Percentiles rank a stretch among this genome's conserved stretches.
Conservation (phyloP, 2,329 filamentous ascomycete genomes). For the Penicillium sp. region DNA sequence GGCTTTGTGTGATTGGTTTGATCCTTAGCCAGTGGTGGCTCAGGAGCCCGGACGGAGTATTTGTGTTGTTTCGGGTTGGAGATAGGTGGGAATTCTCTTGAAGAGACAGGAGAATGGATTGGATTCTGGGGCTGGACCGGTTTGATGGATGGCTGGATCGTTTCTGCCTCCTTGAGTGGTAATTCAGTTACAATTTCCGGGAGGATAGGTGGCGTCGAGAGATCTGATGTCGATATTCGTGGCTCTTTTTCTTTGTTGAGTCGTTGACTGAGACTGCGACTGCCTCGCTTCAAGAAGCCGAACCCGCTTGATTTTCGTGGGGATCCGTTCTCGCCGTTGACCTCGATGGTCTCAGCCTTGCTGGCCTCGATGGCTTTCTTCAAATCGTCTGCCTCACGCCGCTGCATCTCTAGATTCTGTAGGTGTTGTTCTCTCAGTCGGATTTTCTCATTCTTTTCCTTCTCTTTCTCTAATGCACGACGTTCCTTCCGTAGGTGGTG, state of each 20-base stretch:
- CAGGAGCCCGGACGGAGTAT: constrained; percentile 18
- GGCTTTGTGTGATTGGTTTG: constrained; percentile 12
- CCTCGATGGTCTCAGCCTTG: constrained; percentile 59
- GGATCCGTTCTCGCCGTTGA: constrained; percentile 38
- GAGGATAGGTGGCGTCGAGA: constrained; percentile 14
- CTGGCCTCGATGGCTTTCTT: constrained; percentile 63
- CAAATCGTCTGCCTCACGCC: constrained; percentile 57
- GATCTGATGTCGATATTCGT: constrained; percentile 28
- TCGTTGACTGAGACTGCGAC: constrained; percentile 74
- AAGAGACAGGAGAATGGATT: constrained; percentile 12
- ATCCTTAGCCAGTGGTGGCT: constrained; percentile 15
- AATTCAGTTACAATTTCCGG: constrained; percentile 19
- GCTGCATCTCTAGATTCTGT: constrained; percentile 48
- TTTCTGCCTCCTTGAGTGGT: constrained; percentile 3
- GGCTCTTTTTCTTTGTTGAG: constrained; percentile 48
- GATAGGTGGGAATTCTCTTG: constrained; percentile 14
- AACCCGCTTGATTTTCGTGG: constrained; percentile 46
- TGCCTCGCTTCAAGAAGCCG: constrained; percentile 65
- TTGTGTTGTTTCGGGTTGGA: constrained; percentile 20
- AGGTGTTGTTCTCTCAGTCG: constrained; percentile 55
- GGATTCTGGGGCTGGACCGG: neutral
- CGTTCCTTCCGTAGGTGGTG: constrained; percentile 62
- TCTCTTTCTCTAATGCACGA: constrained; percentile 47
- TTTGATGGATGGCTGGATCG: constrained; percentile 3
- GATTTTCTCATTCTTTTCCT: constrained; percentile 54